phyloP scores from a whole-genome alignment of 2,329 filamentous ascomycete genomes.

The Fusarium sarcochroum region DNA sequence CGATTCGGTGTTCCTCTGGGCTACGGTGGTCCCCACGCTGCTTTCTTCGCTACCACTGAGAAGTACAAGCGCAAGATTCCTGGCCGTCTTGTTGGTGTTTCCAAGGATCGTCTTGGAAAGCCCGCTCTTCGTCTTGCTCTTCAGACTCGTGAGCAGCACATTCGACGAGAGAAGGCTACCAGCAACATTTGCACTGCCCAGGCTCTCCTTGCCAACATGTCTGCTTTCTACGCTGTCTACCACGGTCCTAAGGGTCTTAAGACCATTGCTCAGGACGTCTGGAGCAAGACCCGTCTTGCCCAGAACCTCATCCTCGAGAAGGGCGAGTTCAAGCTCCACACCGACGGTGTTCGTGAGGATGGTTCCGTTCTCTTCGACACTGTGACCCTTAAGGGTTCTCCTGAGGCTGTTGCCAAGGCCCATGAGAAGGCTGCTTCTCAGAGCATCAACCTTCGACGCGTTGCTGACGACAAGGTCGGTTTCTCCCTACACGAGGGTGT shows the following conservation, averaged over 20 bases:
- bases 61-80: slow-evolving; percentile 96
- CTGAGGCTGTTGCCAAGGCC: slow-evolving; percentile 44
- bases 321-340: slow-evolving; percentile 73
- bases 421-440: slow-evolving; percentile 42
- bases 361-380: slow-evolving; percentile 82
- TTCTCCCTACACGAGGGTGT: slow-evolving; percentile 52
- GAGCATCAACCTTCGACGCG: slow-evolving; percentile 49
- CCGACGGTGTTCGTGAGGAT: slow-evolving; percentile 68
- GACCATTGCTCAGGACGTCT: slow-evolving; percentile 84
- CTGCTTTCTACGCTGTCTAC: slow-evolving; percentile 92
- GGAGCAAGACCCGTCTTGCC: slow-evolving; percentile 76
- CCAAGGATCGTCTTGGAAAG: slow-evolving; percentile 88
- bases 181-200: slow-evolving; percentile 98
- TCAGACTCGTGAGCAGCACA: slow-evolving; percentile 96
- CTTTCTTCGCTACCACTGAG: slow-evolving; percentile 85
- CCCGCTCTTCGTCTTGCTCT: slow-evolving; percentile 73
- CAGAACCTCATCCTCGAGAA: slow-evolving; percentile 63
- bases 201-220: slow-evolving; percentile 95
- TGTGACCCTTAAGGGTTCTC: slow-evolving; percentile 72
- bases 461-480: slow-evolving; percentile 51
- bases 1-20: slow-evolving; percentile 93
- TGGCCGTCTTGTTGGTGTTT: slow-evolving; percentile 88
- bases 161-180: slow-evolving; percentile 94
- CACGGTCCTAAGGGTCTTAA: slow-evolving; percentile 89
- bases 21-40: slow-evolving; percentile 92